A percentile compares a stretch with the other conserved stretches of the same genome.
These are phyloP conservation scores for Diaporthe humulicola DNA, from an alignment of 2,329 filamentous ascomycete species.

Conservation along the genomic window DNA sequence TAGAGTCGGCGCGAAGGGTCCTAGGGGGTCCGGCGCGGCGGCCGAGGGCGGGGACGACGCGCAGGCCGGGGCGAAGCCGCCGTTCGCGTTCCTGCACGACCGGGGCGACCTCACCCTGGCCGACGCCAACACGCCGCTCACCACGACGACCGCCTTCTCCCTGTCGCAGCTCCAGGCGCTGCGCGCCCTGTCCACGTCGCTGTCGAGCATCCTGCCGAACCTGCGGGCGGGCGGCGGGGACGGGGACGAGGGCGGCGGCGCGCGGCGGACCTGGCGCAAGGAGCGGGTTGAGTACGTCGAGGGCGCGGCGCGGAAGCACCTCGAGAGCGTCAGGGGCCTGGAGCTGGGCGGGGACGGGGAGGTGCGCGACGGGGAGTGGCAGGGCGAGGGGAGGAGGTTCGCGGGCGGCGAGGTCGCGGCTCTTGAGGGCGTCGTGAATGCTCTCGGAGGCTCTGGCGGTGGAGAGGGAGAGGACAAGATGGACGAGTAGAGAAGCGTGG, in stretches of 20 bases:
- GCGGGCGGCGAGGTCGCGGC: conserved; percentile 68
- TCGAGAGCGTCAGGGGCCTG: conserved; percentile 78
- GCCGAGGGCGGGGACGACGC: conserved; percentile 40
- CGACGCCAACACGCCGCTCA: conserved; percentile 68
- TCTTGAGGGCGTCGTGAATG: conserved; percentile 63
- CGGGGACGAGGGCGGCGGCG: conserved; percentile 49
- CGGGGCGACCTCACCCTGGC: conserved; percentile 65
- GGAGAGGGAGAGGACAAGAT: conserved; percentile 36
- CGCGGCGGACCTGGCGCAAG: conserved; percentile 70
- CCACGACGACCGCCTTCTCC: conserved; percentile 82
- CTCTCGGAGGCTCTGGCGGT: conserved; percentile 54
- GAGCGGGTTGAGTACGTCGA: conserved; percentile 89
- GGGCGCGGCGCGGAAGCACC: conserved; percentile 79
- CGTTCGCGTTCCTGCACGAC: conserved; percentile 71
- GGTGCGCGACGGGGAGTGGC: conserved; percentile 75
- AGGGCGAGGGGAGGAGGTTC: conserved; percentile 65
- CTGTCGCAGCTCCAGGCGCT: conserved; percentile 87
- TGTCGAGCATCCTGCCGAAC: conserved; percentile 76
- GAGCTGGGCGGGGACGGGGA: conserved; percentile 74
- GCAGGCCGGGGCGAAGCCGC: conserved; percentile 41
- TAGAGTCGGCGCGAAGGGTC: conserved; percentile 43
- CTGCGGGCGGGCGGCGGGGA: conserved; percentile 53
- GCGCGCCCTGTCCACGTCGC: conserved; percentile 70
- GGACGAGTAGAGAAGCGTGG: neutral
- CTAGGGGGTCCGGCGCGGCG: conserved; percentile 12